phyloP scores from a whole-genome alignment of 306 rosid genomes.

The Styphnolobium japonicum region DNA sequence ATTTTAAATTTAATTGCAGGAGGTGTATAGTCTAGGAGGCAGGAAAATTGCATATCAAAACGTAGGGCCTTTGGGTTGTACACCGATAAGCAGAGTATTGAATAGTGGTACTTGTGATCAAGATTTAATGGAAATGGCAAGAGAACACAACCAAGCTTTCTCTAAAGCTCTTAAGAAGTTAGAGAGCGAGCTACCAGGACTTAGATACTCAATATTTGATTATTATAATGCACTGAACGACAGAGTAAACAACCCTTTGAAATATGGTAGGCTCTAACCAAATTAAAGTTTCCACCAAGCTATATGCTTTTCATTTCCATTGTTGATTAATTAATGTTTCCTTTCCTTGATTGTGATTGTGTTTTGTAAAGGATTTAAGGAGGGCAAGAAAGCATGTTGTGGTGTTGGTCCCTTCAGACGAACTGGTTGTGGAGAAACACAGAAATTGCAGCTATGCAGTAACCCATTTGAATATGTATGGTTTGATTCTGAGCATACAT shows the following conservation, averaged over 20 bases:
- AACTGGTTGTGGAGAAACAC: constrained; percentile 22
- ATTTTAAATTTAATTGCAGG: background rate
- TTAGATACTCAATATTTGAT: constrained; percentile 26
- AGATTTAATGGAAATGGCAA: background rate
- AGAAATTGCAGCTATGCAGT: constrained; percentile 23
- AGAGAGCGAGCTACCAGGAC: background rate
- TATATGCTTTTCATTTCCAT: no score
- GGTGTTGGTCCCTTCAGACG: constrained; percentile 43
- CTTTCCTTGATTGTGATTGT: background rate
- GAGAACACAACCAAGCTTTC: constrained; percentile 23
- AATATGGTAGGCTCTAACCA: constrained; percentile 7
- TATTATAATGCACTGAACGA: background rate
- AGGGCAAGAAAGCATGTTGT: constrained; percentile 39
- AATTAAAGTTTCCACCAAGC: no score
- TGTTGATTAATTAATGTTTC: background rate
- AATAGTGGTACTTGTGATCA: background rate
- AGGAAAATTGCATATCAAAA: constrained; percentile 23
- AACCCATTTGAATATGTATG: constrained; percentile 34
- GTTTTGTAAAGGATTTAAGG: constrained; percentile 17
- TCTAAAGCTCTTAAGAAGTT: background rate
- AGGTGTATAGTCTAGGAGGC: constrained; percentile 7
- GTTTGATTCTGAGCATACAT: constrained; percentile 36
- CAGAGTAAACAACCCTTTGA: constrained; percentile 10
- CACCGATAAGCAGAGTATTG: background rate
- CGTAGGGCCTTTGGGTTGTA: constrained; percentile 16